Evolutionary conservation across 257 asterid genomes (phyloP), one percentile per base, ranked within the genome.

Genomic region (Capsicum baccatum): DNA sequence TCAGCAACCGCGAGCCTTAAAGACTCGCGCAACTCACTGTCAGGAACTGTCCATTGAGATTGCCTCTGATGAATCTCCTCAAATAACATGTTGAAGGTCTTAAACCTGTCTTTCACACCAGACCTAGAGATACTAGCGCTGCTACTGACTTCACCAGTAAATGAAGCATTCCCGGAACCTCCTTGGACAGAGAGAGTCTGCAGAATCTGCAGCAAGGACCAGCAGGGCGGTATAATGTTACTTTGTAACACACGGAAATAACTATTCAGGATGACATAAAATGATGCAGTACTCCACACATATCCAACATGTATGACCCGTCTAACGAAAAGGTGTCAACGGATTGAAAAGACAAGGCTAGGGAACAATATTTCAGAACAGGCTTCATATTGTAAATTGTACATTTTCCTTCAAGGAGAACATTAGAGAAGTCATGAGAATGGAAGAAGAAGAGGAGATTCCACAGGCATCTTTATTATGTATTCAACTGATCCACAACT

Each of bases 11-110:
- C 98, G 6, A 95, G 94, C 91, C 98, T 91, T 90, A 97, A 83
- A 4, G 97, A 94, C 91, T 97, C 98, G 9, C 99, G 94, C 79
- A 97, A 89, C 76, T 97, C 99, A 69, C 98, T 97, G 86, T 97
- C 99, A 8, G 99, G 98, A 62, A 97, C 98, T 0, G 98, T 97
- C 99, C 99, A 97, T 82, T 95, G 98, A 57, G 99, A 97, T 67
- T 97, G 99, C 87, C 96, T 91, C 87, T 97, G 98, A 90, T 95
- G 99, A 80, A 97, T 92, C 91, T 97, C 99, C 89, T 97, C 99
- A 80, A 97, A 97, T 39, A 92, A 88, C 54, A 87, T 35, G 88
- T 97, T 97, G 92, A 97, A 97, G 17, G 88, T 94, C 85, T 95
- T 97, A 87, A 88, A 97, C 87, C 95, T 92, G 85, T 97, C 99